These are phyloP conservation scores for Pilobolus umbonatus DNA, from an alignment of 192 early-diverging fungal genomes.

Conservation along the genomic window DNA sequence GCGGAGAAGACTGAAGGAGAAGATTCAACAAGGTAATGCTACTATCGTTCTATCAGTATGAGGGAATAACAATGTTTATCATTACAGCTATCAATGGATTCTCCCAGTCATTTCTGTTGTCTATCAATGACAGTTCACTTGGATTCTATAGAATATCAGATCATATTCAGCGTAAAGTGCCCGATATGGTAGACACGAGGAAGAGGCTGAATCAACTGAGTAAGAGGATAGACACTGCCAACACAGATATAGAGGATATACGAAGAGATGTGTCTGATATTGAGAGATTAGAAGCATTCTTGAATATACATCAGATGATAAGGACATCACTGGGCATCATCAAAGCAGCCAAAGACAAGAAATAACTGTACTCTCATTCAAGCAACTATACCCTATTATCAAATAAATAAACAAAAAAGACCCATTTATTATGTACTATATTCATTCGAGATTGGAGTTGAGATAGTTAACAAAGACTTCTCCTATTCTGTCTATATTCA, in stretches of 20 bases:
- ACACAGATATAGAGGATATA: conserved; percentile 22
- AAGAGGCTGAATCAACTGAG: background rate
- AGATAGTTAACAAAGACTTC: conserved; percentile 91
- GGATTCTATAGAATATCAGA: conserved; percentile 24
- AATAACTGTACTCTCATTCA: too few relatives aligned
- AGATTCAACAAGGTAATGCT: background rate
- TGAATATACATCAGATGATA: conserved; percentile 18
- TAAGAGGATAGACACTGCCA: conserved; percentile 15
- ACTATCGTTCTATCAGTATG: background rate
- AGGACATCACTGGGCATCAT: conserved; percentile 12
- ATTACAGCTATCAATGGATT: conserved; percentile 9
- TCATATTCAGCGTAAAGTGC: conserved; percentile 30
- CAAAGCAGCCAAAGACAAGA: too few relatives aligned
- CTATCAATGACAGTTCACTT: conserved; percentile 23
- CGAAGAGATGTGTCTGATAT: conserved; percentile 14
- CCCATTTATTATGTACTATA: conserved; percentile 13
- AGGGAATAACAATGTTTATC: background rate
- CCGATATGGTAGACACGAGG: conserved; percentile 6
- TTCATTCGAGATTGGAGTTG: conserved; percentile 68
- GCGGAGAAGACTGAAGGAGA: background rate
- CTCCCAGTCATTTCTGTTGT: conserved; percentile 1
- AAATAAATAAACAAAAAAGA: background rate
- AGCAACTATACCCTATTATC: too few relatives aligned
- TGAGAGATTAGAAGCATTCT: conserved; percentile 16
- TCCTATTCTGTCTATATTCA: conserved; percentile 66